Evolutionary conservation across 31 red algal species (phyloP), one percentile per base, ranked within the genome.

Genomic region (Asparagopsis taxiformis): DNA sequence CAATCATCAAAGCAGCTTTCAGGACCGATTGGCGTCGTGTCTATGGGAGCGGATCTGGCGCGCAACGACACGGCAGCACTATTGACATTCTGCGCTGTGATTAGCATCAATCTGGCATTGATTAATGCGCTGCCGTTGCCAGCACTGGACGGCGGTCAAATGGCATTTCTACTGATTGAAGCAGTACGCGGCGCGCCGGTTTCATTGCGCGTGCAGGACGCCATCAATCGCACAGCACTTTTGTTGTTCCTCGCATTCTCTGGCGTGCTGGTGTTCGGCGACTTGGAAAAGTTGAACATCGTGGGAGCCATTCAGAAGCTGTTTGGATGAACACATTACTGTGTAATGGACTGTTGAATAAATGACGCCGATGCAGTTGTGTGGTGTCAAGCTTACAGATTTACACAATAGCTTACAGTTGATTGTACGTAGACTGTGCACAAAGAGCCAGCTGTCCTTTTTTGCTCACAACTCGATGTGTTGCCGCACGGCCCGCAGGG

Each of bases 141-240:
- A 1, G 96, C 96, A 11, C 66, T 99, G 63, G 91, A 99, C 70
- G 96, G 96, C n/a, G 96, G 96, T 5, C 91, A 93, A 59, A 75
- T 99, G 80, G 80, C 74, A 17, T 84, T 98, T 72, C 38, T 98
- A 33, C 28, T 86, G 17, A 72, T 87, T 33, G 95, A 98, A 62
- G 78, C 59, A 20, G 23, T 93, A 21, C 50, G 81, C 11, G 95
- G 95, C 15, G 50, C 50, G 9, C 85, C 95, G 15, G 67, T 98
- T 28, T 83, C 95, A 13, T 54, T 65, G 21, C 50, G 68, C 34
- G 60, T 89, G 9, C 89, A 98, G 65, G 72, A 90, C 31, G 67
- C 91, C 25, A 77, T 93, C 37, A 98, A 93, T 65, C 72, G 82
- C 31, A 89, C 85, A 17, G 90, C 94, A 63, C 61, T 98, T 58